Conservation (phyloP, 169 alveolate genomes). For the Miamiensis avidus region DNA sequence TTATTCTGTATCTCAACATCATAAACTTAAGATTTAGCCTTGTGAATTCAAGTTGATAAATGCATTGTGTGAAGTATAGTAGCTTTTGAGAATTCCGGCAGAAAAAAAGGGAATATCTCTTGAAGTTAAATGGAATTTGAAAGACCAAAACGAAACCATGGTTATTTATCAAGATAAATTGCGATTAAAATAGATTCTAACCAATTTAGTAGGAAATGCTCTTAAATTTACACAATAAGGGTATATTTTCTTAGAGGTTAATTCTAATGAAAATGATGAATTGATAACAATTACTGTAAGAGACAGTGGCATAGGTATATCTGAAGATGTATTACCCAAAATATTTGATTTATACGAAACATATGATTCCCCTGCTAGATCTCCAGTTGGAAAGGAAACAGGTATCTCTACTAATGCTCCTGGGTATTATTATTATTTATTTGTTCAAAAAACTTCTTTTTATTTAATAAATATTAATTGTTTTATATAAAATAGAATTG, state of each 20-base stretch:
- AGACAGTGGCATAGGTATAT: neutral
- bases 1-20: neutral
- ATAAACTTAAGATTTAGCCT: neutral
- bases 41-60: too few species aligned
- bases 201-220: neutral
- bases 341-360: too few species aligned
- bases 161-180: too few species aligned
- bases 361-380: neutral
- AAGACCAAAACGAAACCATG: neutral
- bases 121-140: neutral
- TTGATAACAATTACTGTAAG: neutral
- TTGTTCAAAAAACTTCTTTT: too few species aligned
- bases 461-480: too few species aligned
- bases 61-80: neutral
- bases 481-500: neutral
- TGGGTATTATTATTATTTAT: too few species aligned
- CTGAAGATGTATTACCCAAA: neutral
- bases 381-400: neutral
- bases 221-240: neutral
- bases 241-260: neutral
- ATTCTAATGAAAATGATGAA: neutral
- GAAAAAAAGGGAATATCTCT: neutral
- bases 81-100: neutral
- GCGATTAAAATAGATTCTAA: neutral
- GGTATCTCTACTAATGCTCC: neutral